Evolutionary conservation across 1,139 yeast species (phyloP), one percentile per base, ranked within the genome.

Genomic region (Candida smagusa): DNA sequence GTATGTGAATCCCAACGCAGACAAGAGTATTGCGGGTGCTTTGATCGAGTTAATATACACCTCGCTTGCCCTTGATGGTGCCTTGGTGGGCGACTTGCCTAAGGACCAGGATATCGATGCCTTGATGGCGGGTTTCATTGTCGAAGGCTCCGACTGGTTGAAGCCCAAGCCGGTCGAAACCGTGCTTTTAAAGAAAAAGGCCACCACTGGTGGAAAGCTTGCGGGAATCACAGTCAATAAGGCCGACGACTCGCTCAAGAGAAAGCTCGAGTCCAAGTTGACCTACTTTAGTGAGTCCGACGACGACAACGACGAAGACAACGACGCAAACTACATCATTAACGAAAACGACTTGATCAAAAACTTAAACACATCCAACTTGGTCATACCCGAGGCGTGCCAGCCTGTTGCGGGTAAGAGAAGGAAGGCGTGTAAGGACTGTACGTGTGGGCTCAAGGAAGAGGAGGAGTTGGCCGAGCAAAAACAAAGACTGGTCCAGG

Each of bases 391-490:
- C 11, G 61, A 66, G 42, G 63, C 67, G 46, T 77, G 82, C 53
- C 55, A 66, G 44, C 68, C 74, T 23, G 65, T 61, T 30, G 90
- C 92, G 12, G 77, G 79, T 40, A 77, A 74, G 56, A 74, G 90
- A 62, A 79, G 85, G 66, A 84, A 76, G 61, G 95, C 98, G 0
- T 94, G 99, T 68, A 92, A 89, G 63, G 97, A 92, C 62, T 94
- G 98, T 61, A 84, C 97, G 0, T 94, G 99, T 69, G 98, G 98
- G 6, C 73, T 92, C 47, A 88, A 84, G 50, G 98, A 92, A 59
- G 63, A 75, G 41, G 89, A 84, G 59, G 89, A 79, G 43, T 56
- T 53, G 34, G 81, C 74, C 48, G 77, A 74, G 45, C 49, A 54
- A 50, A 70, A 63, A 51, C 81, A 77, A 50, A 67, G 74, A 50